Percentiles rank a stretch among this genome's conserved stretches.
phyloP scores from a whole-genome alignment of 106 monocot genomes.

The Phalaenopsis aphrodite region DNA sequence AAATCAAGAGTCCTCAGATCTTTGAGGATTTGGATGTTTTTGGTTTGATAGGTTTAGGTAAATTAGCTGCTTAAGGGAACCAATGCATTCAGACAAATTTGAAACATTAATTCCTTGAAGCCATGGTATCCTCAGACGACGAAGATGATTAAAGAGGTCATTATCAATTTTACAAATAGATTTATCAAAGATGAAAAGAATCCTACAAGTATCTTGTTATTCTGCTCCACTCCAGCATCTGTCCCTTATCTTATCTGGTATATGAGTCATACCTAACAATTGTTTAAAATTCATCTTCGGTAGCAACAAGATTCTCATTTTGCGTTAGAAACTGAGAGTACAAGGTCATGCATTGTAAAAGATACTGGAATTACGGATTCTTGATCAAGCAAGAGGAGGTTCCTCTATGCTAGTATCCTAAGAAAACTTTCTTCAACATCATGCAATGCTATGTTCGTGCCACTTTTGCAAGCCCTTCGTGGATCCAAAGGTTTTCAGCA shows the following conservation, averaged over 20 bases:
- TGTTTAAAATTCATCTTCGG: background rate
- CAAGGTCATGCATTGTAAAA: slow-evolving; percentile 17
- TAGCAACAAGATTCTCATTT: slow-evolving; percentile 5
- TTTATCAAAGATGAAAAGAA: background rate
- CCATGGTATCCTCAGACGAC: slow-evolving; percentile 10
- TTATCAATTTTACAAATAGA: background rate
- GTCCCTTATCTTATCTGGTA: too few relatives aligned
- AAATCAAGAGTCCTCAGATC: background rate
- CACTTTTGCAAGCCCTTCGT: background rate
- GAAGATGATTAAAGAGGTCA: slow-evolving; percentile 1
- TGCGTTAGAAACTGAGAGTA: background rate
- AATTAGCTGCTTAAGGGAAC: slow-evolving; percentile 13
- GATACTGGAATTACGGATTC: background rate
- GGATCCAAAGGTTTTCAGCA: background rate
- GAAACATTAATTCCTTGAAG: background rate
- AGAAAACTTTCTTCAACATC: background rate
- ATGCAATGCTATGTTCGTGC: background rate
- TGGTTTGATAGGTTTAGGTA: slow-evolving; percentile 9
- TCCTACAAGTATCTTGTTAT: slow-evolving; percentile 5
- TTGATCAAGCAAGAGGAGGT: slow-evolving; percentile 1
- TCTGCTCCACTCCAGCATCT: background rate
- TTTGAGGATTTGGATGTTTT: slow-evolving; percentile 9
- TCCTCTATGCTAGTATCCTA: slow-evolving; percentile 6
- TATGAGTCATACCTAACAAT: too few relatives aligned
- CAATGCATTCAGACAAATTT: slow-evolving; percentile 9